Conservation (phyloP, 345 rosid species). For the Punica granatum region DNA sequence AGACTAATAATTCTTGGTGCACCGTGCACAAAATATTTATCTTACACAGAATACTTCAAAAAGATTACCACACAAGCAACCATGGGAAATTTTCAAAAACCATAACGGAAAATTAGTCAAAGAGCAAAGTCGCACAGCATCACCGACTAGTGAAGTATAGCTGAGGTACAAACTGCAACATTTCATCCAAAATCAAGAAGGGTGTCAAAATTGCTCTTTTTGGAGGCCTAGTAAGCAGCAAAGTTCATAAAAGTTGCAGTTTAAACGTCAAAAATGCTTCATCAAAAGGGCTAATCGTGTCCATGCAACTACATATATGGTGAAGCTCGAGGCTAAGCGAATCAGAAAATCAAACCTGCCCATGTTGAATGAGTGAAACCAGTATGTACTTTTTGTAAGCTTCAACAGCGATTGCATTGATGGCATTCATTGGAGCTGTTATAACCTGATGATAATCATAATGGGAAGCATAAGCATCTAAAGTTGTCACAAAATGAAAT, state of each 20-base stretch:
- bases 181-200: not conserved
- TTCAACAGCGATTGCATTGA: constrained; percentile 84
- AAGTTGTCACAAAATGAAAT: not conserved
- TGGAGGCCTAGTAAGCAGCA: not conserved
- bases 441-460: constrained; percentile 48
- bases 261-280: not conserved
- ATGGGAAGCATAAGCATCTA: constrained; percentile 9
- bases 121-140: not conserved
- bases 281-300: not conserved
- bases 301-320: not conserved
- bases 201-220: not conserved
- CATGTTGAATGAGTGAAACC: constrained; percentile 76
- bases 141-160: not conserved
- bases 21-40: no score
- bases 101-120: not conserved
- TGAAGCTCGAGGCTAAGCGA: not conserved
- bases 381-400: constrained; percentile 83
- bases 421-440: constrained; percentile 78
- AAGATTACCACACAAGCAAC: not conserved
- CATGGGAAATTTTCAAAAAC: not conserved
- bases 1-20: no score
- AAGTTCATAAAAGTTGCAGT: not conserved
- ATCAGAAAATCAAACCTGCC: constrained; percentile 47
- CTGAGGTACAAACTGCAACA: not conserved
- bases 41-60: not conserved